A percentile compares a stretch with the other conserved stretches of the same genome.
Evolutionary conservation across 805 yeast genomes (phyloP).

Genomic region (Schizosaccharomyces osmophilus): DNA sequence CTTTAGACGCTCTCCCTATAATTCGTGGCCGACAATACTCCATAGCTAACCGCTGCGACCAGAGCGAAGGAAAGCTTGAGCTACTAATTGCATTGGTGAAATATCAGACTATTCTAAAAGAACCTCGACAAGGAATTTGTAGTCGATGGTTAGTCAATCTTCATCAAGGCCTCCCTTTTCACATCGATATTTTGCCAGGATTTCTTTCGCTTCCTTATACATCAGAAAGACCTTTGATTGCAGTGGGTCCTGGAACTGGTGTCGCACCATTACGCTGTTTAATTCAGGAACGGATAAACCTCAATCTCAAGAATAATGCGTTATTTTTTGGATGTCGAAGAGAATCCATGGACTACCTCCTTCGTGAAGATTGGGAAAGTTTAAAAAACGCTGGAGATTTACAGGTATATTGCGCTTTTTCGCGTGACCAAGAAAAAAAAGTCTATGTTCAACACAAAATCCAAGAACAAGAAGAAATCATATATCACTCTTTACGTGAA

Average conservation of each 20-base stretch:
- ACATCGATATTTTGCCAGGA: slow-evolving; percentile 18
- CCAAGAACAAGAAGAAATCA: slow-evolving; percentile 23
- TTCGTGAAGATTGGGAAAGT: slow-evolving; percentile 26
- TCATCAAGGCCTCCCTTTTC: slow-evolving; percentile 23
- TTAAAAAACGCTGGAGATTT: neutral
- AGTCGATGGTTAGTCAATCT: slow-evolving; percentile 46
- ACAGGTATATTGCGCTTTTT: slow-evolving; percentile 22
- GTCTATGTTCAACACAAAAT: slow-evolving; percentile 64
- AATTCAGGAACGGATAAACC: slow-evolving; percentile 18
- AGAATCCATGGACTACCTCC: slow-evolving; percentile 42
- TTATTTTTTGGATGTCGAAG: slow-evolving; percentile 58
- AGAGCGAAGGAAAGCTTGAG: slow-evolving; percentile 20
- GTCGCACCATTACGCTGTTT: slow-evolving; percentile 74
- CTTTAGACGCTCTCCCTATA: slow-evolving; percentile 54
- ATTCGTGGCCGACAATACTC: slow-evolving; percentile 67
- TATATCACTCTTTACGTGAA: slow-evolving; percentile 30
- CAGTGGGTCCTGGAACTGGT: slow-evolving; percentile 90
- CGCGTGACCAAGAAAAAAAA: slow-evolving; percentile 22
- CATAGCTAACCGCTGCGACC: slow-evolving; percentile 41
- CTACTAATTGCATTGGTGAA: slow-evolving; percentile 65
- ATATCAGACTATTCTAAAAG: slow-evolving; percentile 56
- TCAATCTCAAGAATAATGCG: slow-evolving; percentile 16
- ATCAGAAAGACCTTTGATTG: slow-evolving; percentile 28
- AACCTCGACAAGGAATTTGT: slow-evolving; percentile 59
- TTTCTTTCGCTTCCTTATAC: slow-evolving; percentile 22